phyloP scores from a whole-genome alignment of 176 grass and related monocot species.

The Themeda triandra region DNA sequence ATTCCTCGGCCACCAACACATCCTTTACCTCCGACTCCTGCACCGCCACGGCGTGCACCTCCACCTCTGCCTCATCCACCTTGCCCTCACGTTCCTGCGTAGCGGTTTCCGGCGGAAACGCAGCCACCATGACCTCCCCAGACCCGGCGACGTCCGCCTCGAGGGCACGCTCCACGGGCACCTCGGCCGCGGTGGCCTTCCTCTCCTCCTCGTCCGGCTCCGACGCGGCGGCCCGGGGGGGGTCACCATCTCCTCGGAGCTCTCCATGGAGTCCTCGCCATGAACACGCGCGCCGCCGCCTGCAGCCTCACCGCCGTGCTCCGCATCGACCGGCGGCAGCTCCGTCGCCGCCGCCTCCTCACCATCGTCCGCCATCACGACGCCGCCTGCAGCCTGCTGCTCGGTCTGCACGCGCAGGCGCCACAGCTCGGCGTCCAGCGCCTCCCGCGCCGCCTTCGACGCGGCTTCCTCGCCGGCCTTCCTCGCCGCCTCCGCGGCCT shows the following conservation, averaged over 20 bases:
- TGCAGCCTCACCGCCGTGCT: no score
- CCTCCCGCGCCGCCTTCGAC: slow-evolving; percentile 37
- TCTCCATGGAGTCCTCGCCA: slow-evolving; percentile 66
- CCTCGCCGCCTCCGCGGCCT: slow-evolving; percentile 36
- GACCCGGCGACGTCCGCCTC: slow-evolving; percentile 11
- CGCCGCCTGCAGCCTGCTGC: no score
- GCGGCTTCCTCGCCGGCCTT: slow-evolving; percentile 27
- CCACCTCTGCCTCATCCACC: slow-evolving; percentile 6
- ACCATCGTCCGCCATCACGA: no score
- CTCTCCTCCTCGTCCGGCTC: slow-evolving; percentile 42
- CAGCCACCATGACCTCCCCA: slow-evolving; percentile 48
- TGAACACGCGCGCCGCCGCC: no score
- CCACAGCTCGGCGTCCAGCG: slow-evolving; percentile 69
- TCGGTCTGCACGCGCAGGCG: slow-evolving; percentile 83
- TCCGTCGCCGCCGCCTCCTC: no score
- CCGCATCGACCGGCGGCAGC: no score
- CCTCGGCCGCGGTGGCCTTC: slow-evolving; percentile 21
- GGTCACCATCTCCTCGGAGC: slow-evolving; percentile 67
- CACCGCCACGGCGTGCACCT: slow-evolving; percentile 25
- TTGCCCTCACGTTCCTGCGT: no score
- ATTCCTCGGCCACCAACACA: slow-evolving; percentile 27
- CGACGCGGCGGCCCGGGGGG: slow-evolving; percentile 33
- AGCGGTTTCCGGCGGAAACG: slow-evolving; percentile 32
- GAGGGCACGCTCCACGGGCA: slow-evolving; percentile 10
- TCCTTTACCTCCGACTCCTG: slow-evolving; percentile 47